phyloP scores from a whole-genome alignment of 2,329 filamentous ascomycete genomes.

The Talaromyces sp. region DNA sequence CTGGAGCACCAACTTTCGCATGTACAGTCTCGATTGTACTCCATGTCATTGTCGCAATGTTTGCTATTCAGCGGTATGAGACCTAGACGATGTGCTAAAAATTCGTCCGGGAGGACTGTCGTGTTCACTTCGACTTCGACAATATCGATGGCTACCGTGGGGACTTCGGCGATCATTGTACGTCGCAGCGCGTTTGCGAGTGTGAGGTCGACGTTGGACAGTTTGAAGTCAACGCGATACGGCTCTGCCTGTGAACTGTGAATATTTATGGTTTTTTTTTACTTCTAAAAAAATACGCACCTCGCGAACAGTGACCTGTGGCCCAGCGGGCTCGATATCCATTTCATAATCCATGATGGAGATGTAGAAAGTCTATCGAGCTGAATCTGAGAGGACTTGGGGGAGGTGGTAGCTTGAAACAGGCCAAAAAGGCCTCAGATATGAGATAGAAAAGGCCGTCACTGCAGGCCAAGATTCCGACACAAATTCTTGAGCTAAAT shows the following conservation, averaged over 20 bases:
- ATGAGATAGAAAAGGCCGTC: background rate
- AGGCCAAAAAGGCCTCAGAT: background rate
- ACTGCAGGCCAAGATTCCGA: background rate
- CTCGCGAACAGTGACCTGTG: conserved; percentile 46
- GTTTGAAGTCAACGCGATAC: conserved; percentile 82
- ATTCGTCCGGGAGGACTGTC: conserved; percentile 94
- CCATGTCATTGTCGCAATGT: conserved; percentile 70
- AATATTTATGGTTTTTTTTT: background rate
- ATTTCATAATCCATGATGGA: conserved; percentile 42
- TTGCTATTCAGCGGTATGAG: conserved; percentile 82
- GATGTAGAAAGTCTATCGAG: background rate
- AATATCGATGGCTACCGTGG: conserved; percentile 88
- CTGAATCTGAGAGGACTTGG: background rate
- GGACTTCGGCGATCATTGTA: conserved; percentile 87
- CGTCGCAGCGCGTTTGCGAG: conserved; percentile 91
- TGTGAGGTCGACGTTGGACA: conserved; percentile 80
- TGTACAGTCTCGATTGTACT: conserved; percentile 90
- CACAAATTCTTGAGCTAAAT: background rate
- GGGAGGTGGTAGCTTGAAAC: background rate
- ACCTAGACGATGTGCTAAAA: conserved; percentile 86
- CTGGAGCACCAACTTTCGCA: conserved; percentile 93
- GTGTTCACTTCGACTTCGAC: conserved; percentile 91
- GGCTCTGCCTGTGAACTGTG: conserved; percentile 59
- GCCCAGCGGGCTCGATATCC: conserved; percentile 45
- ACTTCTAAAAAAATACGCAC: conserved; percentile 21